These are phyloP conservation scores for Silybum marianum DNA, from an alignment of 129 eudicot species.

Conservation along the genomic window DNA sequence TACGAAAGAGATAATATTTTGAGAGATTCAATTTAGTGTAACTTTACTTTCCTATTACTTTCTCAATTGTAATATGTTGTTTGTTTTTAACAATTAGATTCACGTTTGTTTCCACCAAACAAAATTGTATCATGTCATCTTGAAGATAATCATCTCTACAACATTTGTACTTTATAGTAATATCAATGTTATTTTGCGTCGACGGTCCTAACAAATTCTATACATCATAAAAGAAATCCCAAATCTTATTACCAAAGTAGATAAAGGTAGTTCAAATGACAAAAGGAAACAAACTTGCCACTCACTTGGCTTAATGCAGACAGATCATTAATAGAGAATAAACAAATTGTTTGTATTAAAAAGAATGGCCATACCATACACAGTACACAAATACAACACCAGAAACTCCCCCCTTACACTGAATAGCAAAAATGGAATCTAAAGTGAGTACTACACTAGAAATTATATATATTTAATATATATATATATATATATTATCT, in stretches of 20 bases:
- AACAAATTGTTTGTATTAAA: constrained; percentile 18
- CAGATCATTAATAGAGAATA: neutral
- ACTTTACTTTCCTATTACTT: neutral
- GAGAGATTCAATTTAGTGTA: too few relatives aligned
- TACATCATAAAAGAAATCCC: neutral
- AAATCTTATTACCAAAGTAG: neutral
- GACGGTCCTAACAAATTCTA: neutral
- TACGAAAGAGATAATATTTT: neutral
- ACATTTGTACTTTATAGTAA: too few relatives aligned
- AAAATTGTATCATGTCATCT: too few relatives aligned
- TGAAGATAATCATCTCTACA: too few relatives aligned
- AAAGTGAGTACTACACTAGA: too few relatives aligned
- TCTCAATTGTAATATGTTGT: neutral
- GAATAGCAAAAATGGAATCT: constrained; percentile 26
- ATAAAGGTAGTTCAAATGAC: neutral
- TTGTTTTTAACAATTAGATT: too few relatives aligned
- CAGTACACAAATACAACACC: constrained; percentile 26
- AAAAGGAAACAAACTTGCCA: too few relatives aligned
- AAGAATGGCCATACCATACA: constrained; percentile 19
- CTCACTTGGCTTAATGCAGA: neutral
- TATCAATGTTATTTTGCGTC: too few relatives aligned
- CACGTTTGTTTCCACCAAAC: too few relatives aligned
- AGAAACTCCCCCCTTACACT: constrained; percentile 25
- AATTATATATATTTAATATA: constrained; percentile 8
- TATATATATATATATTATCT: neutral